Conservation (phyloP, 192 early-diverging fungal genomes). For the Ambispora gerdemannii region DNA sequence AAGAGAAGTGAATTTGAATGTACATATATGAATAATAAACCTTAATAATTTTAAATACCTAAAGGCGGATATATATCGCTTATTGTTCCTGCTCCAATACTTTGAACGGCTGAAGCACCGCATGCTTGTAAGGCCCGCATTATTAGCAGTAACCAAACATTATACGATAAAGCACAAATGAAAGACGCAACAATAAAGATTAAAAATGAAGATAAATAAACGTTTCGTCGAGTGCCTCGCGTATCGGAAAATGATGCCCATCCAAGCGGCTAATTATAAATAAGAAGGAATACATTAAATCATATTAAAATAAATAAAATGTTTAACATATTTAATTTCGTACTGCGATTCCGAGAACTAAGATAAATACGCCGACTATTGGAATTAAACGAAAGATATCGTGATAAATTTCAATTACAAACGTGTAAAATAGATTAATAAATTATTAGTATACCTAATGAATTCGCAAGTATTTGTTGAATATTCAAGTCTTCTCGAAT, state of each 20-base stretch:
- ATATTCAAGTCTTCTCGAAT: slow-evolving; percentile 6
- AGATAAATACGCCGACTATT: not conserved
- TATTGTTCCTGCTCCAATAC: slow-evolving; percentile 39
- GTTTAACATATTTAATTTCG: no score
- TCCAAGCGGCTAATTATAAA: slow-evolving; percentile 36
- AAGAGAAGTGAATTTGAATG: not conserved
- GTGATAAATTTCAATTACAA: no score
- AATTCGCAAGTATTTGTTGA: not conserved
- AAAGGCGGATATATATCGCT: slow-evolving; percentile 34
- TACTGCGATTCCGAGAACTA: not conserved
- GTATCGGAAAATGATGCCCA: slow-evolving; percentile 44
- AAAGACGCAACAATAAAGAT: slow-evolving; percentile 40
- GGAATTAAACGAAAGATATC: not conserved
- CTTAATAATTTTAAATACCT: slow-evolving; percentile 5
- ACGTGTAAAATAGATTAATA: no score
- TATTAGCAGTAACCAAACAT: slow-evolving; percentile 41
- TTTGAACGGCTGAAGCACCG: slow-evolving; percentile 33
- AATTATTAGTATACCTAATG: slow-evolving; percentile 2
- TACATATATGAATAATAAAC: not conserved
- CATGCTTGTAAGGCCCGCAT: slow-evolving; percentile 40
- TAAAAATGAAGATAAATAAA: slow-evolving; percentile 37
- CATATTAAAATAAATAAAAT: no score
- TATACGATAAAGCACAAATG: slow-evolving; percentile 35
- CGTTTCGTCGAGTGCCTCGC: slow-evolving; percentile 32
- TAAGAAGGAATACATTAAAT: not conserved